Evolutionary conservation across 169 alveolate genomes (phyloP).

Genomic region (Plasmodium relictum): DNA sequence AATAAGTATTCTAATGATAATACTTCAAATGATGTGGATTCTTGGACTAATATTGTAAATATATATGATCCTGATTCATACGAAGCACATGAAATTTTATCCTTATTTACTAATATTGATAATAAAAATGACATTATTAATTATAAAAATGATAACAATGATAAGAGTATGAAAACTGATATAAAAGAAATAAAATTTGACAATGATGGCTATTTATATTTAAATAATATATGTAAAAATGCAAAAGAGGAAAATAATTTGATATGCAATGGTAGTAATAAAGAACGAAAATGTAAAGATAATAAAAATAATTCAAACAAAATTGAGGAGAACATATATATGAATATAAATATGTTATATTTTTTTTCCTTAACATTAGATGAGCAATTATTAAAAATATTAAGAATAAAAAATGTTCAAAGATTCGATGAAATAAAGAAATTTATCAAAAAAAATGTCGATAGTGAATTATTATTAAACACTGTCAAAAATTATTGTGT

Average conservation of each 20-base stretch:
- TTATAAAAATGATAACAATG: background rate
- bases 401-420: conserved; percentile 74
- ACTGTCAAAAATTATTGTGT: conserved; percentile 64
- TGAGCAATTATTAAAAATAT: conserved; percentile 62
- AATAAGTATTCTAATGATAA: background rate
- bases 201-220: conserved; percentile 51
- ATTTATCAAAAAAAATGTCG: conserved; percentile 49
- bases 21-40: background rate
- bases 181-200: conserved; percentile 35
- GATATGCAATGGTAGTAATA: background rate
- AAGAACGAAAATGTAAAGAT: conserved; percentile 18
- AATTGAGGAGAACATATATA: conserved; percentile 33
- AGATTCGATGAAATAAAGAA: conserved; percentile 43
- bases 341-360: conserved; percentile 52
- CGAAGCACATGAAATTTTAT: conserved; percentile 63
- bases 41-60: conserved; percentile 63
- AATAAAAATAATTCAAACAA: conserved; percentile 3
- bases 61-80: conserved; percentile 70
- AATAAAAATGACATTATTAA: background rate
- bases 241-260: conserved; percentile 20
- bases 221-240: conserved; percentile 45
- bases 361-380: conserved; percentile 67
- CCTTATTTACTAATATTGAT: conserved; percentile 39
- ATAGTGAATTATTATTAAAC: conserved; percentile 15
- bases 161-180: background rate